phyloP scores from a whole-genome alignment of 768 basidiomycete species.

The Phlegmacium glaucopus region DNA sequence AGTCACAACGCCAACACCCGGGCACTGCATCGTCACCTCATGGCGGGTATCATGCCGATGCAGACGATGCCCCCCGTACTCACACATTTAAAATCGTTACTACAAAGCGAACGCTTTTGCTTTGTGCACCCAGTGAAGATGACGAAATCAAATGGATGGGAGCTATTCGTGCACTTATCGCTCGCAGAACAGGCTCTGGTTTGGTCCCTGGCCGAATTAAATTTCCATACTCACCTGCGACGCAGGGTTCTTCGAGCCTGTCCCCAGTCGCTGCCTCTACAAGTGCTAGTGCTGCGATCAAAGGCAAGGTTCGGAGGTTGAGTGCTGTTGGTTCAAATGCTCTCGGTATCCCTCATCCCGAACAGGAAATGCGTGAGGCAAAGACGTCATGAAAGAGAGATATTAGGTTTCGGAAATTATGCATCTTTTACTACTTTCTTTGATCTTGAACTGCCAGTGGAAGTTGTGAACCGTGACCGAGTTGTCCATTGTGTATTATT shows the following conservation, averaged over 20 bases:
- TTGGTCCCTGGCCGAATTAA: slow-evolving; percentile 46
- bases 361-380: slow-evolving; percentile 11
- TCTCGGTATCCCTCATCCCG: slow-evolving; percentile 4
- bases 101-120: slow-evolving; percentile 81
- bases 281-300: slow-evolving; percentile 27
- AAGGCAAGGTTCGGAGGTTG: slow-evolving; percentile 44
- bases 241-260: slow-evolving; percentile 2
- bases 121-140: slow-evolving; percentile 95
- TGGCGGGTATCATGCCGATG: slow-evolving; percentile 31
- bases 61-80: slow-evolving; percentile 40
- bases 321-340: slow-evolving; percentile 36
- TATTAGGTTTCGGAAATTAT: too few relatives aligned
- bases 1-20: slow-evolving; percentile 48
- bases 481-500: too few relatives aligned
- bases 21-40: slow-evolving; percentile 34
- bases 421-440: too few relatives aligned
- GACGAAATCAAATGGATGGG: slow-evolving; percentile 99
- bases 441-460: too few relatives aligned
- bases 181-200: slow-evolving; percentile 56
- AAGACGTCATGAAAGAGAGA: slow-evolving; percentile 8
- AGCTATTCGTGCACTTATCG: slow-evolving; percentile 88
- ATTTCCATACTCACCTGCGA: slow-evolving; percentile 11
- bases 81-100: slow-evolving; percentile 96
- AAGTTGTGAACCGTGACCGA: too few relatives aligned
- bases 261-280: not conserved